phyloP scores from a whole-genome alignment of 805 yeast genomes.

The Hanseniaspora thailandica region DNA sequence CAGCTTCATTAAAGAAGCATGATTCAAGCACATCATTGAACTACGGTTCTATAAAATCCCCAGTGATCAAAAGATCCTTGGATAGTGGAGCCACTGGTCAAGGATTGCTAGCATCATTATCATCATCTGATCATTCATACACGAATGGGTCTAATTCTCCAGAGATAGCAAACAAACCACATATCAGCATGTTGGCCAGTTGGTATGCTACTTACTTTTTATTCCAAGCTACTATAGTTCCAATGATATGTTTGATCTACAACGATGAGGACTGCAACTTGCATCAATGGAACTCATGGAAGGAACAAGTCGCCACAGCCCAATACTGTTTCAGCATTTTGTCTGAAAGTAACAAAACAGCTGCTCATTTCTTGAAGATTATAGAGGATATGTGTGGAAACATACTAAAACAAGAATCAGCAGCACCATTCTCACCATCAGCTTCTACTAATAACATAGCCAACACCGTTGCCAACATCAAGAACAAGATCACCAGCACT shows the following conservation, averaged over 20 bases:
- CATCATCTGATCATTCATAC: slow-evolving; percentile 6
- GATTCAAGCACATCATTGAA: slow-evolving; percentile 18
- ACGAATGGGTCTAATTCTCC: slow-evolving; percentile 11
- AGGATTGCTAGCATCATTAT: background rate
- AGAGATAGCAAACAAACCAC: slow-evolving; percentile 20
- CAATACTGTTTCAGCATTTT: background rate
- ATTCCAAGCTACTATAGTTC: slow-evolving; percentile 52
- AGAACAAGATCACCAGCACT: background rate
- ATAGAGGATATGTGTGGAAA: slow-evolving; percentile 15
- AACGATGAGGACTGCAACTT: slow-evolving; percentile 13
- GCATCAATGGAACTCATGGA: slow-evolving; percentile 12
- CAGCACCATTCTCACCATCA: slow-evolving; percentile 12
- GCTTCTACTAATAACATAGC: background rate
- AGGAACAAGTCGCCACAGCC: slow-evolving; percentile 9
- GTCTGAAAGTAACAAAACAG: slow-evolving; percentile 13
- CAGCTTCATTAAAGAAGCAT: slow-evolving; percentile 14
- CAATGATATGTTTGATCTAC: slow-evolving; percentile 26
- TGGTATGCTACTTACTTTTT: slow-evolving; percentile 57
- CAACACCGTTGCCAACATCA: background rate
- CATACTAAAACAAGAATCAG: slow-evolving; percentile 7
- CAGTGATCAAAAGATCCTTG: background rate
- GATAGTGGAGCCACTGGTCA: background rate
- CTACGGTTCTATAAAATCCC: background rate
- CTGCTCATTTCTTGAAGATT: slow-evolving; percentile 11
- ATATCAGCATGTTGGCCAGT: slow-evolving; percentile 38